Base-by-base conservation (phyloP, 345 rosid genomes). In the Hibiscus trionum region DNA sequence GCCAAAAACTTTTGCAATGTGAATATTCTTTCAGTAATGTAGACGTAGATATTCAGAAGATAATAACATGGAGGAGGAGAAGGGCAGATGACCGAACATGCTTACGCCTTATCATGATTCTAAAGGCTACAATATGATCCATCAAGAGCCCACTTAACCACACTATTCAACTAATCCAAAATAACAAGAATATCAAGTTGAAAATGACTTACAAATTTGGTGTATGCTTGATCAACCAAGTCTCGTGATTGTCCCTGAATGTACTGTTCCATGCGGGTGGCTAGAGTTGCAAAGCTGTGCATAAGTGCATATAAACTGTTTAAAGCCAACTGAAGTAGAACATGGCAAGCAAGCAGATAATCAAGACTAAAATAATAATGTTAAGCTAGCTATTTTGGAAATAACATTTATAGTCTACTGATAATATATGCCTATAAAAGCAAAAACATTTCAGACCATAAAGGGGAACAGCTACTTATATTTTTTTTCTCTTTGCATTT, bases 141-240 rank as follows among this genome's bases (percentile, higher is more conserved):
- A 71, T 58, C 33, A 47, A 2, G 5, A 37, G 73, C 33, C 11
- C 62, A 70, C 55, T 57, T 19, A 44, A 56, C 29, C 29, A 56
- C 27, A 19, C 39, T 35, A 35, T 35, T 3, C 60, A 56, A 56
- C 60, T 56, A 56, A 56, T 19, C 27, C 10, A 56, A 56, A 17
- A 46, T 35, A 35, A 35, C 39, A 35, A 35, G 39, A 5, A 50
- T 10, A 17, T 72, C 33, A 11, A 44, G 11, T 35, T 19, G 37
- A 72, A 53, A 68, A 74, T 27, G 47, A 86, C 98, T 88, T 76
- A 95, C 99, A 74, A 95, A 90, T 87, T 95, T 95, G 42, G 88
- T 87, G 77, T 95, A 93, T 47, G 98, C 98, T 77, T 95, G 97
- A 86, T 95, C 99, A 84, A 93, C 98, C 82, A 95, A 80, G 80